Conservation (phyloP, 257 asterid genomes). For the Knoxia roxburghii region DNA sequence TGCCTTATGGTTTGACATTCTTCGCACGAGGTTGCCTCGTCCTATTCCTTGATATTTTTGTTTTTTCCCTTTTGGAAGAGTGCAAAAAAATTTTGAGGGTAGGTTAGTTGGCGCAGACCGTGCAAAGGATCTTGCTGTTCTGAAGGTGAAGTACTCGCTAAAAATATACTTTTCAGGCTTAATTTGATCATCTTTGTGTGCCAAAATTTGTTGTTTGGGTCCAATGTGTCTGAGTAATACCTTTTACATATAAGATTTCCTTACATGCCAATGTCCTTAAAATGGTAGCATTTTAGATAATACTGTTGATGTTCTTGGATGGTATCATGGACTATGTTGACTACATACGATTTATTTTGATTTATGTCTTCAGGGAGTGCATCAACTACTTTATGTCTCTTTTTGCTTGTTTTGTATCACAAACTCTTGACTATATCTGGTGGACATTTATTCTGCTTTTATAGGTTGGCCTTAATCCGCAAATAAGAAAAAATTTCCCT, state of each 20-base stretch:
- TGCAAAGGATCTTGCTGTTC: slow-evolving; percentile 93
- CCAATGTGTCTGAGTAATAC: background rate
- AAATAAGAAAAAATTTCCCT: background rate
- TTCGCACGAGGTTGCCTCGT: background rate
- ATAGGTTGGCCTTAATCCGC: background rate
- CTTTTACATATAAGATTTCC: background rate
- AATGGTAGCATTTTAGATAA: background rate
- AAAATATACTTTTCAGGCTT: background rate
- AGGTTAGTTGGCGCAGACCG: slow-evolving; percentile 91
- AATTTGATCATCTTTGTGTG: background rate
- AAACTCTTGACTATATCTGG: background rate
- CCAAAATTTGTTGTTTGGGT: background rate
- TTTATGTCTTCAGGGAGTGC: no score
- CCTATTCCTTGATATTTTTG: slow-evolving; percentile 1
- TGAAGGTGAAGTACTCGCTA: slow-evolving; percentile 48
- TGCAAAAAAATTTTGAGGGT: slow-evolving; percentile 92
- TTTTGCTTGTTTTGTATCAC: no score
- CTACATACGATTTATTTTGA: no score
- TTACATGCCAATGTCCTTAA: no score
- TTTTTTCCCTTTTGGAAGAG: slow-evolving; percentile 39
- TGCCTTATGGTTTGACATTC: background rate
- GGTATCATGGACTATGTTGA: background rate
- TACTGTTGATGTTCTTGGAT: background rate
- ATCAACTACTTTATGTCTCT: no score
- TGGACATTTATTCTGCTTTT: no score